Evolutionary conservation across 345 rosid genomes (phyloP), one percentile per base, ranked within the genome.

Genomic region (Eucalyptus sp.): DNA sequence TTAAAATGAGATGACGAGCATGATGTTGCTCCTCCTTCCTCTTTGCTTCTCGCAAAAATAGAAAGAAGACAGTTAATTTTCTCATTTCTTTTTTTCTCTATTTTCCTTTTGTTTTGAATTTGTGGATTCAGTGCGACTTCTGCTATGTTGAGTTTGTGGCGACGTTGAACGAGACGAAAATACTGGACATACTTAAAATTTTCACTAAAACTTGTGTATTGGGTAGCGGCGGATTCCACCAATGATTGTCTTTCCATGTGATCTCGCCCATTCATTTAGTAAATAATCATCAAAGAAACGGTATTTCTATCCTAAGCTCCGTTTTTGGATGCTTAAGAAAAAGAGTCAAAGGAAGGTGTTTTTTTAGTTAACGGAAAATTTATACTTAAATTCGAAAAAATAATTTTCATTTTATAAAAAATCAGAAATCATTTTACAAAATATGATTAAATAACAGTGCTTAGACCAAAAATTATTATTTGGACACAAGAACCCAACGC

Each of bases 51-150:
- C 68, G 68, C 68, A 27, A 27, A 62, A 62, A 62, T 27, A 12
- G 15, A 27, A 62, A 62, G 33, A 29, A 62, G 68, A 62, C 68
- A 13, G 14, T 62, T 1, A 6, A 13, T 62, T 29, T 29, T 60
- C 68, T 27, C 68, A 0, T 6, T 13, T 62, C 12, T 27, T 27
- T 27, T 12, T 13, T 60, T 3, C 5, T 1, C 16, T 0, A 0
- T 25, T 27, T 27, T 27, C 7, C 15, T 60, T 60, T 60, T 27
- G 14, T 12, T 10, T 60, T 60, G 15, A 24, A 56, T 56, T 24
- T 24, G 29, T 10, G 62, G 6, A 56, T 56, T 56, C 62, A 56
- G 29, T 24, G 66, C 31, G 2, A 62, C 16, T 29, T 62, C 15
- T 62, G 9, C 68, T 12, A 62, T 29, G 68, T 62, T 62, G 68